A percentile compares a stretch with the other conserved stretches of the same genome.
These are phyloP conservation scores for Hymenotorrendiella dingleyae DNA, from an alignment of 2,329 filamentous ascomycete genomes.

Conservation along the genomic window DNA sequence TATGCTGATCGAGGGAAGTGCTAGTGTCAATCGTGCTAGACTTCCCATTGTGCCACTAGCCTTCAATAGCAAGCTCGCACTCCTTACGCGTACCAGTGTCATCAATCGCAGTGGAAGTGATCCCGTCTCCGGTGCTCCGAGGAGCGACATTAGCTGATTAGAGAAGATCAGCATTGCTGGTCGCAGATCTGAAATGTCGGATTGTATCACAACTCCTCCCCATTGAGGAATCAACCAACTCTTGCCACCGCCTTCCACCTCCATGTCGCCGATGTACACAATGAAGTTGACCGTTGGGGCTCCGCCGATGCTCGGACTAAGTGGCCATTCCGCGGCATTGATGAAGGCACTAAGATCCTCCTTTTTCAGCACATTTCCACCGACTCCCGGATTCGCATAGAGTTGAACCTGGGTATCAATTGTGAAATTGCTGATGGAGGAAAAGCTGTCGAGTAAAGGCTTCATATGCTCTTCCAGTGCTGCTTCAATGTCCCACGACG, in stretches of 20 bases:
- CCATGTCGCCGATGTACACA: slow-evolving; percentile 68
- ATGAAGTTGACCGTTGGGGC: slow-evolving; percentile 96
- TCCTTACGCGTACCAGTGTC: slow-evolving; percentile 77
- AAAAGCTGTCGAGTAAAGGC: slow-evolving; percentile 73
- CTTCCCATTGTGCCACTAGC: slow-evolving; percentile 93
- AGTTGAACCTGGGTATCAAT: slow-evolving; percentile 95
- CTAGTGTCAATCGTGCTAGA: slow-evolving; percentile 75
- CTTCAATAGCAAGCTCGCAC: slow-evolving; percentile 77
- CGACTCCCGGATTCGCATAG: slow-evolving; percentile 68
- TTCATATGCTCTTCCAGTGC: slow-evolving; percentile 76
- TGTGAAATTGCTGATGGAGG: slow-evolving; percentile 87
- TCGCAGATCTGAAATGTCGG: slow-evolving; percentile 59
- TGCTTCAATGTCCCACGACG: slow-evolving; percentile 83
- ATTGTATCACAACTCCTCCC: slow-evolving; percentile 65
- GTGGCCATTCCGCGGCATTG: slow-evolving; percentile 95
- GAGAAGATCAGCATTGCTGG: slow-evolving; percentile 86
- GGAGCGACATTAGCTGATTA: slow-evolving; percentile 78
- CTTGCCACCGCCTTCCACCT: slow-evolving; percentile 43
- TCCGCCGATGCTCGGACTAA: slow-evolving; percentile 87
- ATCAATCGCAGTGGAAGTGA: slow-evolving; percentile 82
- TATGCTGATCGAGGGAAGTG: slow-evolving; percentile 85
- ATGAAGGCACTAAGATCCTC: slow-evolving; percentile 91
- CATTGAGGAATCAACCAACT: slow-evolving; percentile 94
- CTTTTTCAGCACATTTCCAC: slow-evolving; percentile 61
- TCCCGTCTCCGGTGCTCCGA: slow-evolving; percentile 77